Evolutionary conservation across 176 grass and related monocot genomes (phyloP).

Genomic region (Alloteropsis semialata): DNA sequence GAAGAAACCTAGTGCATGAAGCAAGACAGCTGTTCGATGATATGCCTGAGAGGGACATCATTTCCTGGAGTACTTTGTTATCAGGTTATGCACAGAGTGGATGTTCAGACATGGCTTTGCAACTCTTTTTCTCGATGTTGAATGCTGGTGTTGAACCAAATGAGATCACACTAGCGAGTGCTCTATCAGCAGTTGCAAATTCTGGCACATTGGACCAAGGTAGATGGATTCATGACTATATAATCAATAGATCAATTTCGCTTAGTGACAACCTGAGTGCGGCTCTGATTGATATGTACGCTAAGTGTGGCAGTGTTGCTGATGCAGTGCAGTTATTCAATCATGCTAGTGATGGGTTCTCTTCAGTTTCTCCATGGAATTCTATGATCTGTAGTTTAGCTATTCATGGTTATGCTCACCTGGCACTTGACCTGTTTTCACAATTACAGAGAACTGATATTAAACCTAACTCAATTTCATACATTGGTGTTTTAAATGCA

Average conservation of each 20-base stretch:
- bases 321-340: conserved; percentile 54
- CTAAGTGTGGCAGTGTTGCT: conserved; percentile 57
- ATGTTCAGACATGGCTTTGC: conserved; percentile 39
- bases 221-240: conserved; percentile 60
- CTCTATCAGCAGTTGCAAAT: conserved; percentile 58
- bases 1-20: conserved; percentile 28
- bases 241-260: conserved; percentile 42
- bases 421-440: conserved; percentile 52
- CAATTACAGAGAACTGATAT: conserved; percentile 46
- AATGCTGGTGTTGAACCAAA: conserved; percentile 38
- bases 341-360: conserved; percentile 25
- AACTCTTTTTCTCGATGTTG: conserved; percentile 52
- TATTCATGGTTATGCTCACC: conserved; percentile 63
- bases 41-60: conserved; percentile 57
- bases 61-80: conserved; percentile 67
- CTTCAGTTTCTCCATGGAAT: conserved; percentile 72
- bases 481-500: conserved; percentile 60
- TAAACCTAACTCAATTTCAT: conserved; percentile 68
- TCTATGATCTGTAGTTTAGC: conserved; percentile 76
- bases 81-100: conserved; percentile 45
- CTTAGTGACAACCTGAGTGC: conserved; percentile 58
- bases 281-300: conserved; percentile 75
- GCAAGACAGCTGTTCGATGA: conserved; percentile 47
- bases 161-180: conserved; percentile 44
- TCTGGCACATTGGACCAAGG: conserved; percentile 63